Evolutionary conservation across 768 basidiomycete genomes (phyloP), one percentile per base, ranked within the genome.

Genomic region (Tulasnella calospora): DNA sequence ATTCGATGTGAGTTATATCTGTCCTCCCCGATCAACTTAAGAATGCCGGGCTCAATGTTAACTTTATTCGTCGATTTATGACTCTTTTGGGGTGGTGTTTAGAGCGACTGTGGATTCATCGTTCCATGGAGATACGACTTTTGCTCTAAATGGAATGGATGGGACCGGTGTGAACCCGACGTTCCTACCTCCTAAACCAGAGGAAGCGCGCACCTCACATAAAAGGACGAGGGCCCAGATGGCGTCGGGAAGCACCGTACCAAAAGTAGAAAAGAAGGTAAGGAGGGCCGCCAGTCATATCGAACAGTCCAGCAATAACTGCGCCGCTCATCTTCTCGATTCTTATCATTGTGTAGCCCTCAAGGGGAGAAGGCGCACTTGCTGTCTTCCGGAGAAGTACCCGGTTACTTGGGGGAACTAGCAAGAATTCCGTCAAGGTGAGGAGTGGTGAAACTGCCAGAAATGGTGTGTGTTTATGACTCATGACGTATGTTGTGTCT

Each of bases 251-350:
- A 91, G 91, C 90, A 88, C 88, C 92, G 89, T 90, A 89, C 87
- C 89, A 92, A 92, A 92, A 92, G 87, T 88, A 33, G 69, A 78
- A 71, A 78, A 78, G 44, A 78, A 78, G 77, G 77, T 78, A 9
- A 21, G 61, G 61, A 67, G 61, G 61, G 61, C 61, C 61, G 61
- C 61, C n/a, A 75, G 44, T 61, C 74, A 51, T 75, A 33, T 75
- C 47, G 55, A 75, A 75, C 36, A 17, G 10, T 38, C 33, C 44
- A 17, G 44, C 35, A 36, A 33, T 44, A 77, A 92, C 92, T 93
- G 92, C 92, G 92, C 67, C 40, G 90, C 86, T 89, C 89, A 86
- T 88, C 89, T 90, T 91, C 90, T 89, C 88, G 88, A 89, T 89
- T 89, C 85, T 91, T 92, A 91, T 88, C 89, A 83, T 80, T 83